Evolutionary conservation across 768 basidiomycete species (phyloP), one percentile per base, ranked within the genome.

Genomic region (Lactifluus pinguis): DNA sequence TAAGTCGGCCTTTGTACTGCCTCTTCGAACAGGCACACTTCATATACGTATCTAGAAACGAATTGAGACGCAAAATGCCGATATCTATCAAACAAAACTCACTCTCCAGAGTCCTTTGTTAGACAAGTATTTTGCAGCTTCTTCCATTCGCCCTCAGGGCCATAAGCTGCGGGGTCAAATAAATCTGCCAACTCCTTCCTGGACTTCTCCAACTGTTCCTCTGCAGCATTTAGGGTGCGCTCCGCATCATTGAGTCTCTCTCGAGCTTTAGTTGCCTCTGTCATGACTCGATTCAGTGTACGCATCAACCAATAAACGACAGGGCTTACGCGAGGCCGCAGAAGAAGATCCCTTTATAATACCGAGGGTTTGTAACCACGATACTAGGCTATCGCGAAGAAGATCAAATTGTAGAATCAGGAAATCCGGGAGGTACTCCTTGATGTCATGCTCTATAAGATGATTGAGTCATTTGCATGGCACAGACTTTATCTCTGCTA

Each of bases 61-160:
- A 6, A 53, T 38, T 42, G 61, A 60, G 17, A 56, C 6, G 48
- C n/a, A 39, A 13, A 34, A 34, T 34, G 3, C 25, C 25, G 25
- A 25, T 19, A 14, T 15, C 13, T 38, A 3, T 36, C n/a, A 55
- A 42, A 25, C 11, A 44, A 21, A 21, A 86, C 94, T 70, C 68
- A 97, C 91, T 97, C 95, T 78, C 97, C 95, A 5, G 81, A 78
- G 56, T 95, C 83, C 69, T 84, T 87, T 69, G 84, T 82, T 13
- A 98, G 70, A 67, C 95, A 98, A 1, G 78, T 76, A 6, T 82
- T 80, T 21, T 95, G 88, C 6, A 99, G 80, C 75, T 95, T 97
- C 79, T 95, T 95, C 92, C 92, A 99, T 74, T 97, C 92, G 53
- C 92, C 95, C 30, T 90, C 78, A 1, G 75, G 70, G 19, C 94